Evolutionary conservation across 257 asterid species (phyloP), one percentile per base, ranked within the genome.

Genomic region (Ocimum tenuiflorum): DNA sequence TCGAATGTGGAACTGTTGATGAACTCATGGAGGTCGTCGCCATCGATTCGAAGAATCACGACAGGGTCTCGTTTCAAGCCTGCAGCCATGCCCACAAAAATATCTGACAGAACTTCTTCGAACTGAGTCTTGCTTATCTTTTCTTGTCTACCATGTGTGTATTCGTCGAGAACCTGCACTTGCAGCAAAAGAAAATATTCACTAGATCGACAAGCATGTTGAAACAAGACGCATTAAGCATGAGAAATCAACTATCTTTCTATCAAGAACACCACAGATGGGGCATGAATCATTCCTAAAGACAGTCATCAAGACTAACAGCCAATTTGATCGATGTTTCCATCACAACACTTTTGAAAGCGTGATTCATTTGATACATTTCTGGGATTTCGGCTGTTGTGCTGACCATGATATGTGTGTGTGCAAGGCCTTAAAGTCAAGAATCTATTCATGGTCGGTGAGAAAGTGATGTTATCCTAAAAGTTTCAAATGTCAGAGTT

Each of bases 51-150:
- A 57, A 92, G 96, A 70, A 92, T 90, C 51, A 92, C 88, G 24
- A 92, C 85, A 12, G 99, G 95, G 38, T 89, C 96, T 55, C 97
- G 85, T 80, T 94, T 85, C 73, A 94, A 69, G 42, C 97, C 99
- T 29, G 96, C 85, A 65, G 99, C 99, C 97, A 94, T 88, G 78
- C 97, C 96, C 58, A 84, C 48, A 48, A 94, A 84, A 75, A 90
- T 79, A 79, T 88, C 95, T 3, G 95, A 85, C 27, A 92, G 88
- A 68, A 92, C 96, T 63, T 68, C 91, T 84, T 86, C 81, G 63
- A 92, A 89, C 82, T 87, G 84, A 2, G 65, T 74, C 86, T 86
- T 92, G 85, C 78, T 78, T 72, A 92, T 82, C 55, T 82, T 81
- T 43, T 76, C 83, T 72, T 85, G 86, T 42, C 75, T 84, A 60